Conservation (phyloP, 768 basidiomycete genomes). For the Boletus patriciae region DNA sequence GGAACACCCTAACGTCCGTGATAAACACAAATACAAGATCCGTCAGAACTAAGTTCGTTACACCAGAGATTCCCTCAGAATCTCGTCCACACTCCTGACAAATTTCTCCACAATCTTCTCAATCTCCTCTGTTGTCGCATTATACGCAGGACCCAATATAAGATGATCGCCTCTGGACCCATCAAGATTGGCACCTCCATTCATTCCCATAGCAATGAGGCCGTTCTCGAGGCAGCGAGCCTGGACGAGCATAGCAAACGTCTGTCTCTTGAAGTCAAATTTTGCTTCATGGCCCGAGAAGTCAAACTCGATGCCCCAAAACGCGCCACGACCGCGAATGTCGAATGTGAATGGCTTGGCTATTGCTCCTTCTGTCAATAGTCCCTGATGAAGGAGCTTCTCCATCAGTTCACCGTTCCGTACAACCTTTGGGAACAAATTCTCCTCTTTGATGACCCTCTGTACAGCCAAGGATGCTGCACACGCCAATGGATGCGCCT, state of each 20-base stretch:
- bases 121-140: slow-evolving; percentile 66
- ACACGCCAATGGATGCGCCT: slow-evolving; percentile 76
- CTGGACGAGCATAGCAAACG: slow-evolving; percentile 71
- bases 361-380: slow-evolving; percentile 54
- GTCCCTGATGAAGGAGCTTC: slow-evolving; percentile 51
- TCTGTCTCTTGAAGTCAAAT: slow-evolving; percentile 50
- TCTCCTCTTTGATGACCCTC: slow-evolving; percentile 63
- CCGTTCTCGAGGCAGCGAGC: slow-evolving; percentile 66
- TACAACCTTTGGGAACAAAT: slow-evolving; percentile 66
- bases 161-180: slow-evolving; percentile 72
- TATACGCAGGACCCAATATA: slow-evolving; percentile 80
- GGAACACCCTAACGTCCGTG: too few relatives aligned
- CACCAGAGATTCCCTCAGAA: slow-evolving; percentile 43
- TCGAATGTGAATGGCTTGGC: slow-evolving; percentile 72
- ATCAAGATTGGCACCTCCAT: slow-evolving; percentile 65
- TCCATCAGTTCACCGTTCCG: slow-evolving; percentile 61
- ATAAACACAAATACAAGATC: background rate
- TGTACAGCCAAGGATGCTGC: slow-evolving; percentile 83
- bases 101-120: slow-evolving; percentile 66
- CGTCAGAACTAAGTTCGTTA: slow-evolving; percentile 1
- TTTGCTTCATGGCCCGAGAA: slow-evolving; percentile 46
- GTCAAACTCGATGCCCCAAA: slow-evolving; percentile 86
- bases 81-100: slow-evolving; percentile 65
- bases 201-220: slow-evolving; percentile 72
- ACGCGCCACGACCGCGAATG: slow-evolving; percentile 79